Evolutionary conservation across 306 rosid species (phyloP).

Genomic region (Chamaecrista fasciculata): DNA sequence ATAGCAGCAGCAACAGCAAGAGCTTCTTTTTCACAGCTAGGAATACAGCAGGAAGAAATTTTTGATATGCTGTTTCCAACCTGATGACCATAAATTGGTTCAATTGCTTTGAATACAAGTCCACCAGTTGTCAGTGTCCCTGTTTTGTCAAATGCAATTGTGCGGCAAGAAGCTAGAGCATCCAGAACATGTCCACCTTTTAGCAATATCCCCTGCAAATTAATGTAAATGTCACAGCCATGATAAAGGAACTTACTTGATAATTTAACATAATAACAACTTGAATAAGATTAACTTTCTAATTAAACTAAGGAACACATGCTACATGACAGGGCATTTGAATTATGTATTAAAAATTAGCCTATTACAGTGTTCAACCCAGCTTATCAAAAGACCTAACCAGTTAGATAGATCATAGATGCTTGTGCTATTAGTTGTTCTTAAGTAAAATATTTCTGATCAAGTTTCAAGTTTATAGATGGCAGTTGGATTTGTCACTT

Average conservation of each 20-base stretch:
- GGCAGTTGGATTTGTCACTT: constrained; percentile 1
- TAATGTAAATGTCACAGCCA: constrained; percentile 22
- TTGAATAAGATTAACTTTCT: background rate
- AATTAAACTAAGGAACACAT: constrained; percentile 10
- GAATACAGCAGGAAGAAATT: constrained; percentile 71
- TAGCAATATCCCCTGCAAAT: constrained; percentile 79
- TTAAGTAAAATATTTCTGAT: constrained; percentile 6
- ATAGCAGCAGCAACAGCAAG: constrained; percentile 98
- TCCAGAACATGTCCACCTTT: constrained; percentile 97
- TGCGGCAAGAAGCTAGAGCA: constrained; percentile 90
- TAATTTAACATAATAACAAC: background rate
- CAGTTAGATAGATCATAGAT: too few species aligned
- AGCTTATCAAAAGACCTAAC: constrained; percentile 18
- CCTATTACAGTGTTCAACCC: background rate
- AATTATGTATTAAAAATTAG: constrained; percentile 4
- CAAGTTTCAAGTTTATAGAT: constrained; percentile 8
- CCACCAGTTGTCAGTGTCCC: constrained; percentile 98
- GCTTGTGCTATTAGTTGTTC: constrained; percentile 20
- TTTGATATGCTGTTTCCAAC: constrained; percentile 34
- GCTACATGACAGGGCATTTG: background rate
- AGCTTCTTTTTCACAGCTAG: constrained; percentile 96
- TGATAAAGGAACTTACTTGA: background rate
- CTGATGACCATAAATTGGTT: constrained; percentile 87
- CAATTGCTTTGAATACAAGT: constrained; percentile 85
- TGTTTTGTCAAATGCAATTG: constrained; percentile 96